Evolutionary conservation across 2,329 filamentous ascomycete genomes (phyloP).

Genomic region (Aspergillus sp.): DNA sequence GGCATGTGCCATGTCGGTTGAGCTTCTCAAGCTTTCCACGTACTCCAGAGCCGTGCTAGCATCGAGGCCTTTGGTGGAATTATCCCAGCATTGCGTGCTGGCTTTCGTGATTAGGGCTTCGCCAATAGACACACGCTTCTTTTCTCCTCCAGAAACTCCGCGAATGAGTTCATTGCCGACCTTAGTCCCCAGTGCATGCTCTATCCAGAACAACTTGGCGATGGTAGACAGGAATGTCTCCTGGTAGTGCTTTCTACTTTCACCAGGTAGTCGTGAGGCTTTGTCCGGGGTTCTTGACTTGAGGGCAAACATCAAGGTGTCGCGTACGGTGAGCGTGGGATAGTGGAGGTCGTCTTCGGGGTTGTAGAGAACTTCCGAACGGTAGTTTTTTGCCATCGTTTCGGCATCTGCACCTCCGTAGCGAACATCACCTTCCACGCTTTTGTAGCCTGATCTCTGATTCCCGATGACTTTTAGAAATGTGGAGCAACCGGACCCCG

Average conservation of each 20-base stretch:
- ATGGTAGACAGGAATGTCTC: conserved; percentile 66
- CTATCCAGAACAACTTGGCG: conserved; percentile 71
- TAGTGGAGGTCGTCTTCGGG: conserved; percentile 78
- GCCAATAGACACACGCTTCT: conserved; percentile 79
- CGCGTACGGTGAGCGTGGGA: conserved; percentile 72
- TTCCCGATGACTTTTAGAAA: conserved; percentile 81
- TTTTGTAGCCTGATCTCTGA: conserved; percentile 61
- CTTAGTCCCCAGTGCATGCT: conserved; percentile 71
- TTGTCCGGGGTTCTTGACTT: conserved; percentile 68
- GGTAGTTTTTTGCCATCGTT: conserved; percentile 53
- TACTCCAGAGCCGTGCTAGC: conserved; percentile 74
- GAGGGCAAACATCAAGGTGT: conserved; percentile 73
- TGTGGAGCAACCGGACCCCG: conserved; percentile 67
- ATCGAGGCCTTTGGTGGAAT: conserved; percentile 72
- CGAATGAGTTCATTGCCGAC: conserved; percentile 75
- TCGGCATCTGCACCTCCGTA: conserved; percentile 60
- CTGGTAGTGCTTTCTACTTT: conserved; percentile 62
- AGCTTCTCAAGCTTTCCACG: conserved; percentile 64
- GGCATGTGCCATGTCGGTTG: conserved; percentile 64
- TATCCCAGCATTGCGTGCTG: conserved; percentile 74
- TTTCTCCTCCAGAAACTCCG: conserved; percentile 70
- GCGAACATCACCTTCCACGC: conserved; percentile 56
- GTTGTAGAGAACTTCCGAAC: conserved; percentile 66
- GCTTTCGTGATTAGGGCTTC: conserved; percentile 71
- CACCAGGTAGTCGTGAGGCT: conserved; percentile 60